Percentiles rank a stretch among this genome's conserved stretches.
Conservation (phyloP, 2,329 filamentous ascomycete species). For the Ophidiomyces ophidiicola region DNA sequence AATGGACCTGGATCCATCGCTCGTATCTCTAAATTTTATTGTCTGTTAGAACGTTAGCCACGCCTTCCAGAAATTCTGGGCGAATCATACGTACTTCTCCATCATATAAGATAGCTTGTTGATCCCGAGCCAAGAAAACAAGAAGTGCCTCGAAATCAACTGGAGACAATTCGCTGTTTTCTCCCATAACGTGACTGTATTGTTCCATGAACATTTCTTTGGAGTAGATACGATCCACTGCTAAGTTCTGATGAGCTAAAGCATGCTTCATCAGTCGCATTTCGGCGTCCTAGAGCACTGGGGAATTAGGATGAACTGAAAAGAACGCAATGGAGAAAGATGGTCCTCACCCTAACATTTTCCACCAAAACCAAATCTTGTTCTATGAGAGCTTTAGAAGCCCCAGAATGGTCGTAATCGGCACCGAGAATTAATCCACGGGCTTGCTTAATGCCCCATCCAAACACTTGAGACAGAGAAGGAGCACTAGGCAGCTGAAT, state of each 20-base stretch:
- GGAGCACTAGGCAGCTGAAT: constrained; percentile 35
- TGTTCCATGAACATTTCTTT: constrained; percentile 50
- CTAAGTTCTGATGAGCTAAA: constrained; percentile 33
- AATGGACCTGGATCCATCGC: constrained; percentile 42
- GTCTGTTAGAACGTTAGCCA: constrained; percentile 39
- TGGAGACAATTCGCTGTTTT: constrained; percentile 43
- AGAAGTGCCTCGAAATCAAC: constrained; percentile 59
- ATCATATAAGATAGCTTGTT: constrained; percentile 39
- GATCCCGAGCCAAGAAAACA: constrained; percentile 57
- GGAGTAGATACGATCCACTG: constrained; percentile 57
- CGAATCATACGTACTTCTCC: constrained; percentile 28
- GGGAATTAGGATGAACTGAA: background rate
- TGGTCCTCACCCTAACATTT: constrained; percentile 44
- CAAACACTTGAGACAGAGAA: constrained; percentile 56
- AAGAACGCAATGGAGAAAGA: background rate
- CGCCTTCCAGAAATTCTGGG: constrained; percentile 17
- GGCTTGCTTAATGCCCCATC: constrained; percentile 62
- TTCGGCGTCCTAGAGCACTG: constrained; percentile 36
- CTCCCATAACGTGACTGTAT: constrained; percentile 44
- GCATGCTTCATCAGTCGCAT: constrained; percentile 42
- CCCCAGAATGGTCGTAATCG: constrained; percentile 27
- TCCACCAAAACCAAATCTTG: constrained; percentile 39
- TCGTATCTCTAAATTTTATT: constrained; percentile 57
- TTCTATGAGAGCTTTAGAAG: constrained; percentile 25
- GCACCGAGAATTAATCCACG: constrained; percentile 44